A percentile compares a stretch with the other conserved stretches of the same genome.
Evolutionary conservation across 345 rosid genomes (phyloP).

Genomic region (Syzygium aqueum): DNA sequence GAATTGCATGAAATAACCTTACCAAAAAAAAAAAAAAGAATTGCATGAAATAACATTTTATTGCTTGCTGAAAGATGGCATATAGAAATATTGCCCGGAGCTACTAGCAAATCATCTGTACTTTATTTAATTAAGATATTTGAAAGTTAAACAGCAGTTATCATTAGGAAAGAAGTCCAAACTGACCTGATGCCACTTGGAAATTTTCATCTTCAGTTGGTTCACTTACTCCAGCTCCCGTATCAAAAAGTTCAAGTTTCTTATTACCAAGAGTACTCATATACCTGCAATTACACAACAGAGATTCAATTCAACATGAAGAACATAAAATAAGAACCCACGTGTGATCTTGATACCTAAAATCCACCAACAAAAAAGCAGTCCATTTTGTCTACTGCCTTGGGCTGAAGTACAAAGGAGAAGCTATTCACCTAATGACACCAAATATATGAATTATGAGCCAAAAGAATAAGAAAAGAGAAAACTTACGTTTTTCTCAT

Average conservation of each 20-base stretch:
- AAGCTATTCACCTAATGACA: not conserved
- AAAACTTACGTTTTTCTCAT: constrained; percentile 82
- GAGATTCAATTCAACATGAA: not conserved
- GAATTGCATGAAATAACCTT: not conserved
- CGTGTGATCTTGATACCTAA: not conserved
- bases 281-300: constrained; percentile 39
- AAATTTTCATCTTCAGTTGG: constrained; percentile 82
- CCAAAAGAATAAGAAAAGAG: not conserved
- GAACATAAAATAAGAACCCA: not conserved
- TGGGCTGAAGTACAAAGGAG: not conserved
- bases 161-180: not conserved
- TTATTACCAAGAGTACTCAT: constrained; percentile 86
- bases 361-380: not conserved
- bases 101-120: not conserved
- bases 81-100: not conserved
- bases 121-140: no score
- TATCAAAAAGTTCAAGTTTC: constrained; percentile 83
- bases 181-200: constrained; percentile 80
- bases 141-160: not conserved
- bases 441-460: not conserved
- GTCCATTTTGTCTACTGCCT: not conserved
- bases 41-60: not conserved
- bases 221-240: constrained; percentile 91
- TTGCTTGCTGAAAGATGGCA: not conserved
- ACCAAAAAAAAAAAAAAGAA: not conserved